Percentiles rank a stretch among this genome's conserved stretches.
Conservation (phyloP, 2,329 filamentous ascomycete genomes). For the Rhynchosporium secalis region DNA sequence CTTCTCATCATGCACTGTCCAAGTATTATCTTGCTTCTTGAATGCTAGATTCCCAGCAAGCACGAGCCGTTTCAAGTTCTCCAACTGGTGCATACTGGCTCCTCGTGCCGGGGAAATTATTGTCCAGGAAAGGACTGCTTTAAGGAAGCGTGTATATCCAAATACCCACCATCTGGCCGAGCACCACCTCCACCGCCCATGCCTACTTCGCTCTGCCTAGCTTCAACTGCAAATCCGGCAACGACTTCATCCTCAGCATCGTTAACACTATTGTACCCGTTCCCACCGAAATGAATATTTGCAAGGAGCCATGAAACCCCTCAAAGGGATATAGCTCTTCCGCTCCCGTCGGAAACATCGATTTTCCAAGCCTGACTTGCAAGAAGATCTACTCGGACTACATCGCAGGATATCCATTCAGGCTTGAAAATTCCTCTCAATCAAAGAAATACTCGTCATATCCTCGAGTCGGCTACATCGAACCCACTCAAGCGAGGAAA, state of each 20-base stretch:
- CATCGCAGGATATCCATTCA: constrained; percentile 47
- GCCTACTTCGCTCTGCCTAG: constrained; percentile 41
- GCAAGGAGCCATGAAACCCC: constrained; percentile 54
- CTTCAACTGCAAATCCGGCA: constrained; percentile 36
- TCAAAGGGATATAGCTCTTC: constrained; percentile 68
- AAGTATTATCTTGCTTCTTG: constrained; percentile 53
- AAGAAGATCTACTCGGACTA: constrained; percentile 52
- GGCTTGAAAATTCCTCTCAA: constrained; percentile 51
- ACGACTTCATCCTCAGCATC: constrained; percentile 37
- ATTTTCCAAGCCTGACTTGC: constrained; percentile 54
- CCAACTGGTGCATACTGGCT: constrained; percentile 51
- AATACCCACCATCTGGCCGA: constrained; percentile 43
- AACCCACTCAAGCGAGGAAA: constrained; percentile 46
- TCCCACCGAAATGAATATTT: constrained; percentile 50
- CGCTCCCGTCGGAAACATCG: constrained; percentile 54
- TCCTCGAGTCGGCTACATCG: constrained; percentile 39
- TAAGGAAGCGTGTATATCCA: constrained; percentile 48
- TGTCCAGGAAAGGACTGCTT: constrained; percentile 43
- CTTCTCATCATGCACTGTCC: constrained; percentile 45
- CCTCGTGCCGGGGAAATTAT: constrained; percentile 46
- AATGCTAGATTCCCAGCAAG: constrained; percentile 51
- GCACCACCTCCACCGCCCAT: constrained; percentile 44
- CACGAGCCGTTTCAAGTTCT: constrained; percentile 53
- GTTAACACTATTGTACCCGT: constrained; percentile 45
- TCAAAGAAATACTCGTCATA: constrained; percentile 49